Conservation (phyloP, 305 asterid species). For the Rubia tinctorum region DNA sequence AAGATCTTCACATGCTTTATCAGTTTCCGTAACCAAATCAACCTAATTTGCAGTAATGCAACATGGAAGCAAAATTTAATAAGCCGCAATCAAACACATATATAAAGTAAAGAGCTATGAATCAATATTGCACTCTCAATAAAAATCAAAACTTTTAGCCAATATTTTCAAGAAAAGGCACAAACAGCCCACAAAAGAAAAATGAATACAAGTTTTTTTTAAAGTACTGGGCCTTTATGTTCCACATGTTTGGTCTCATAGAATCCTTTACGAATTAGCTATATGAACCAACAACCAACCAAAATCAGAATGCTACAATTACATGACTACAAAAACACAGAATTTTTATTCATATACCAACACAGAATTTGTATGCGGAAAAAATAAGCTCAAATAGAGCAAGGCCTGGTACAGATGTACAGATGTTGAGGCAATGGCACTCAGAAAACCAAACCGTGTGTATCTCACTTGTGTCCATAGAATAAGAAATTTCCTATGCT, state of each 20-base stretch:
- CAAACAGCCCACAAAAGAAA: conserved; percentile 9
- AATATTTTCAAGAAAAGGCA: neutral
- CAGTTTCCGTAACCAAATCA: conserved; percentile 97
- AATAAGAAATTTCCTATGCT: neutral
- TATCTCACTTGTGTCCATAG: neutral
- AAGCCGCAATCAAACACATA: neutral
- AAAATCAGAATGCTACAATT: conserved; percentile 13
- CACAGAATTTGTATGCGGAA: too few relatives aligned
- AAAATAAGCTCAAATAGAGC: too few relatives aligned
- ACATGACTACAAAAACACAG: neutral
- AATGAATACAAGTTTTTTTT: neutral
- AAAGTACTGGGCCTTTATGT: conserved; percentile 81
- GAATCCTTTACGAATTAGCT: conserved; percentile 80
- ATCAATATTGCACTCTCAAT: neutral
- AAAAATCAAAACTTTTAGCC: neutral
- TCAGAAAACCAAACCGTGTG: neutral
- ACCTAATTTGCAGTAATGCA: conserved; percentile 41
- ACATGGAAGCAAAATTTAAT: neutral
- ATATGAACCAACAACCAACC: conserved; percentile 1
- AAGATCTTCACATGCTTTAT: conserved; percentile 83
- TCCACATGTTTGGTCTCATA: conserved; percentile 70
- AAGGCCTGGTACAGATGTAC: too few relatives aligned
- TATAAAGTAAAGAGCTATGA: conserved; percentile 1
- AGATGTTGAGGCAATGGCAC: neutral
- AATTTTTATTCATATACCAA: conserved; percentile 30